These are phyloP conservation scores for Aspergillus sp. DNA, from an alignment of 2,329 filamentous ascomycete species.

Conservation along the genomic window DNA sequence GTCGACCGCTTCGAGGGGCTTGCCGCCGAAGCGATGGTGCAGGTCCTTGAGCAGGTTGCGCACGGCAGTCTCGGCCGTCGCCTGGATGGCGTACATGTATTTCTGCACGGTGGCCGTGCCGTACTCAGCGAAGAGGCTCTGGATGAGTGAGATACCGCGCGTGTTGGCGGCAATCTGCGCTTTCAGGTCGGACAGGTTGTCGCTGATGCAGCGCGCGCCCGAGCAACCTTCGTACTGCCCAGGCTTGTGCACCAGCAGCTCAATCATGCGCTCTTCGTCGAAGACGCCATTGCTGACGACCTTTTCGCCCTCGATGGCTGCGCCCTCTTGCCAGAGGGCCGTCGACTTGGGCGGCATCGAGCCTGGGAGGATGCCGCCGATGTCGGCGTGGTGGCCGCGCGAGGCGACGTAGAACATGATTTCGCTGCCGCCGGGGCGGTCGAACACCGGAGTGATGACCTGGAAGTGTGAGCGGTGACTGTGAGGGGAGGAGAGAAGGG, in stretches of 20 bases:
- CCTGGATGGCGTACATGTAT: slow-evolving; percentile 80
- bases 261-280: slow-evolving; percentile 71
- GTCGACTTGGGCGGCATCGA: slow-evolving; percentile 68
- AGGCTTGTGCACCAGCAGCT: slow-evolving; percentile 70
- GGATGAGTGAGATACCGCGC: slow-evolving; percentile 77
- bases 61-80: slow-evolving; percentile 75
- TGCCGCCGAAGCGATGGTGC: slow-evolving; percentile 65
- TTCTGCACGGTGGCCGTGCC: slow-evolving; percentile 73
- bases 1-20: slow-evolving; percentile 71
- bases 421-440: slow-evolving; percentile 56
- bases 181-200: slow-evolving; percentile 84
- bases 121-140: slow-evolving; percentile 72
- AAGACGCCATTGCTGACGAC: slow-evolving; percentile 74
- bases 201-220: slow-evolving; percentile 73
- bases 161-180: slow-evolving; percentile 85
- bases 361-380: slow-evolving; percentile 77
- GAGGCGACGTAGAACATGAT: slow-evolving; percentile 82
- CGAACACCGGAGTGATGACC: slow-evolving; percentile 74
- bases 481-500: slow-evolving; percentile 12
- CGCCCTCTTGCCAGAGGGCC: slow-evolving; percentile 48
- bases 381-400: slow-evolving; percentile 78
- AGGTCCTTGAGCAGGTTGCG: slow-evolving; percentile 70
- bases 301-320: slow-evolving; percentile 50
- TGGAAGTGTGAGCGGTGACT: slow-evolving; percentile 8
- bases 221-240: slow-evolving; percentile 72